These are phyloP conservation scores for Fusarium decemcellulare DNA, from an alignment of 2,329 filamentous ascomycete genomes.

Conservation along the genomic window DNA sequence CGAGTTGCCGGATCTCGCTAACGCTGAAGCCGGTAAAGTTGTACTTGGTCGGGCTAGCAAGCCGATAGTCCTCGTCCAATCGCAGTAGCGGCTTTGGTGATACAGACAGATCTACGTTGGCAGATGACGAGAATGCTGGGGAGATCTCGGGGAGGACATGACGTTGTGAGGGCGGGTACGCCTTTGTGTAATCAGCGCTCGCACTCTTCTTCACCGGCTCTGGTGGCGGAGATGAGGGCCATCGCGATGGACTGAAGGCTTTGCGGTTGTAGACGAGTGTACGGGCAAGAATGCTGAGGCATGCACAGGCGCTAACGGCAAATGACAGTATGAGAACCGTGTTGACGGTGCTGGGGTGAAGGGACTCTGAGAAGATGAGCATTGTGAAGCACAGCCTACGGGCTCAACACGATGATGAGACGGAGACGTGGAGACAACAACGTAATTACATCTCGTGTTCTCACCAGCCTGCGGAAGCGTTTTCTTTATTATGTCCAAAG, in stretches of 20 bases:
- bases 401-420: not conserved
- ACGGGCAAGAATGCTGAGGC: constrained; percentile 32
- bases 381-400: constrained; percentile 16
- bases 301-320: constrained; percentile 20
- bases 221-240: constrained; percentile 22
- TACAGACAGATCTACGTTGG: constrained; percentile 25
- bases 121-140: not conserved
- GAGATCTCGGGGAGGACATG: constrained; percentile 29
- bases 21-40: constrained; percentile 80
- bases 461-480: constrained; percentile 15
- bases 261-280: constrained; percentile 37
- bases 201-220: constrained; percentile 34
- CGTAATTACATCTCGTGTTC: not conserved
- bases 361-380: constrained; percentile 28
- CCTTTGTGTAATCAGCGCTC: constrained; percentile 41
- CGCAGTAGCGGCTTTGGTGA: constrained; percentile 45
- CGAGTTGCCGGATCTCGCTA: constrained; percentile 77
- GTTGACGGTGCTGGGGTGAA: constrained; percentile 20
- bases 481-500: constrained; percentile 32
- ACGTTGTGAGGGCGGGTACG: constrained; percentile 48
- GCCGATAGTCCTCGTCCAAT: constrained; percentile 53
- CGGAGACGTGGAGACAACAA: not conserved
- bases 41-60: constrained; percentile 57
- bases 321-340: constrained; percentile 18
- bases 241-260: constrained; percentile 22